Conservation (phyloP, 306 rosid species). For the Sophora flavescens region DNA sequence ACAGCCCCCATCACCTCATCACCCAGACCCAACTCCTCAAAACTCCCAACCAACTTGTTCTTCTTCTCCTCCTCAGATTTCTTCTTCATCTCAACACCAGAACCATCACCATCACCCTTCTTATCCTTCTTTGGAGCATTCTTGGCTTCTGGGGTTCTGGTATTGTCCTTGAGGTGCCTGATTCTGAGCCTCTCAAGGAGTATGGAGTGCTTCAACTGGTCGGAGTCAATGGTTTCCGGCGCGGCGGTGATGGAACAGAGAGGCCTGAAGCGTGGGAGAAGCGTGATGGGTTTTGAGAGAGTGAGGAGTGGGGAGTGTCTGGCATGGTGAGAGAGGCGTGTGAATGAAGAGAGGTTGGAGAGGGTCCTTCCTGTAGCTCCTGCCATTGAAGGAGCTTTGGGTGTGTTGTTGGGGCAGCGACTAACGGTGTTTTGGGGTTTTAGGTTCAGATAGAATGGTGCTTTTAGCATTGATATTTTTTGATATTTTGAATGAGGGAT, state of each 20-base stretch:
- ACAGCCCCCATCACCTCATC: constrained; percentile 84
- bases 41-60: constrained; percentile 59
- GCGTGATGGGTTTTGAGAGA: constrained; percentile 46
- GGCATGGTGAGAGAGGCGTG: constrained; percentile 54
- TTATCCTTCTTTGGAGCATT: constrained; percentile 11
- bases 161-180: constrained; percentile 69
- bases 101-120: constrained; percentile 9
- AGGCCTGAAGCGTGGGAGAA: constrained; percentile 62
- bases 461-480: constrained; percentile 10
- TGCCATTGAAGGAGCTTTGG: constrained; percentile 47
- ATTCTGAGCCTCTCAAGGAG: constrained; percentile 79
- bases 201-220: constrained; percentile 63
- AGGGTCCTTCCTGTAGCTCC: constrained; percentile 67
- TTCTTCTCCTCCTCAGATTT: constrained; percentile 48
- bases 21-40: constrained; percentile 73
- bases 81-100: constrained; percentile 39
- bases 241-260: constrained; percentile 61
- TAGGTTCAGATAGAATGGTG: constrained; percentile 22
- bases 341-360: constrained; percentile 37
- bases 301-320: constrained; percentile 57
- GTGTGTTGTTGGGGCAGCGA: constrained; percentile 4
- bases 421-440: constrained; percentile 22
- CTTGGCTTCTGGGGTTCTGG: constrained; percentile 37
- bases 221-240: constrained; percentile 35
- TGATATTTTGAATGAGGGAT: neutral